A percentile compares a stretch with the other conserved stretches of the same genome.
phyloP scores from a whole-genome alignment of 768 basidiomycete genomes.

The Auricularia sp. region DNA sequence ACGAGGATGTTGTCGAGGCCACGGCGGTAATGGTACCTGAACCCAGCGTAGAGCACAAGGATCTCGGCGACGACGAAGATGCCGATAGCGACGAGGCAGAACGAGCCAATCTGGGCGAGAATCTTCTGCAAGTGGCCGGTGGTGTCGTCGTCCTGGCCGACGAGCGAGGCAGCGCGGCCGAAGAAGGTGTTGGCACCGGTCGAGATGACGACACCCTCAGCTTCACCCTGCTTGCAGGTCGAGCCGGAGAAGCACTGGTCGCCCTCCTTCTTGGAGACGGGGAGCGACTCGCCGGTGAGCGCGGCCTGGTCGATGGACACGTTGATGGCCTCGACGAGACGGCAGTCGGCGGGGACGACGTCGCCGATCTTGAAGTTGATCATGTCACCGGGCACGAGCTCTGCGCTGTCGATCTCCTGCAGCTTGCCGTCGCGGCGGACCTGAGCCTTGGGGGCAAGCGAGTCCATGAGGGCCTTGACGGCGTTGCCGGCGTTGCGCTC shows the following conservation, averaged over 20 bases:
- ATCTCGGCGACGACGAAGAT: slow-evolving; percentile 94
- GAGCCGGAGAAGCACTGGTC: slow-evolving; percentile 99
- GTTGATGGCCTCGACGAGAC: slow-evolving; percentile 93
- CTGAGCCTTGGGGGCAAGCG: slow-evolving; percentile 94
- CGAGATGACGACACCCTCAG: slow-evolving; percentile 96
- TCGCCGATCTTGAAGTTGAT: slow-evolving; percentile 98
- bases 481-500: slow-evolving; percentile 96
- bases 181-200: slow-evolving; percentile 98
- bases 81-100: slow-evolving; percentile 94
- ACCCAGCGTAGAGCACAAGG: slow-evolving; percentile 84
- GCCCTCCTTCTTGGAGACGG: slow-evolving; percentile 80
- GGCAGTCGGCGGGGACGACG: slow-evolving; percentile 95
- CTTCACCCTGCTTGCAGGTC: slow-evolving; percentile 98
- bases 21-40: slow-evolving; percentile 82
- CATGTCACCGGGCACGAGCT: slow-evolving; percentile 91
- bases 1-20: slow-evolving; percentile 97
- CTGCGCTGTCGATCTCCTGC: slow-evolving; percentile 83
- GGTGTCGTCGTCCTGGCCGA: slow-evolving; percentile 95
- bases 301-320: slow-evolving; percentile 98
- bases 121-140: slow-evolving; percentile 98
- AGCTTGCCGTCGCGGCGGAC: slow-evolving; percentile 79
- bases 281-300: slow-evolving; percentile 93
- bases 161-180: slow-evolving; percentile 94
- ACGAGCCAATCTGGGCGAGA: slow-evolving; percentile 93
- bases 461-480: slow-evolving; percentile 99